Conservation (phyloP, 2,329 filamentous ascomycete species). For the Alternaria infectoria region DNA sequence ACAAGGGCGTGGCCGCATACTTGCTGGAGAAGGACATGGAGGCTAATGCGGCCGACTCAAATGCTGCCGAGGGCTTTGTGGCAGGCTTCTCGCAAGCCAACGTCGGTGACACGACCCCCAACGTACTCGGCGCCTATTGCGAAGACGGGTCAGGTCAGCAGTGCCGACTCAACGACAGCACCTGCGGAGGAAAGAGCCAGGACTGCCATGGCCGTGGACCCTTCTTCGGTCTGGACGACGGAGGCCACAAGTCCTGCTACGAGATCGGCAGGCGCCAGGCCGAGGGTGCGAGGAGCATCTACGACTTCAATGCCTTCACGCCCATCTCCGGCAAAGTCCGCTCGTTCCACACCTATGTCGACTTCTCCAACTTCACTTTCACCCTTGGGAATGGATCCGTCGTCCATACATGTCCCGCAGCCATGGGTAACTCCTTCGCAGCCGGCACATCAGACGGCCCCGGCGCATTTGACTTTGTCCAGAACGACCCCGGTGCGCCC, state of each 20-base stretch:
- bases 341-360: conserved; percentile 83
- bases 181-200: conserved; percentile 75
- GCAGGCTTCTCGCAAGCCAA: conserved; percentile 92
- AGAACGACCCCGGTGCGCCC: conserved; percentile 78
- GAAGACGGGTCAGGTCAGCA: conserved; percentile 75
- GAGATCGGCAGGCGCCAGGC: conserved; percentile 79
- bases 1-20: conserved; percentile 91
- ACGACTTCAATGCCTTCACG: conserved; percentile 59
- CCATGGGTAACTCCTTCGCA: conserved; percentile 89
- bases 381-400: conserved; percentile 72
- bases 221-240: conserved; percentile 69
- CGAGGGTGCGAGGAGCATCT: conserved; percentile 64
- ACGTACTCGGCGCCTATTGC: conserved; percentile 85
- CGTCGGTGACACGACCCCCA: conserved; percentile 89
- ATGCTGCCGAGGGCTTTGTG: conserved; percentile 71
- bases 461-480: conserved; percentile 90
- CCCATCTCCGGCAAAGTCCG: conserved; percentile 71
- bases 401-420: conserved; percentile 81
- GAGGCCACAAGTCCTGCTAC: conserved; percentile 71
- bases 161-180: conserved; percentile 82
- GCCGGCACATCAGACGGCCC: conserved; percentile 92
- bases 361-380: conserved; percentile 80
- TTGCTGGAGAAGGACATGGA: conserved; percentile 76
- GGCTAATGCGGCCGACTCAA: conserved; percentile 51
- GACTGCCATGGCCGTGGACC: conserved; percentile 78